Conservation (phyloP, 768 basidiomycete genomes). For the Pulveroboletus sp. region DNA sequence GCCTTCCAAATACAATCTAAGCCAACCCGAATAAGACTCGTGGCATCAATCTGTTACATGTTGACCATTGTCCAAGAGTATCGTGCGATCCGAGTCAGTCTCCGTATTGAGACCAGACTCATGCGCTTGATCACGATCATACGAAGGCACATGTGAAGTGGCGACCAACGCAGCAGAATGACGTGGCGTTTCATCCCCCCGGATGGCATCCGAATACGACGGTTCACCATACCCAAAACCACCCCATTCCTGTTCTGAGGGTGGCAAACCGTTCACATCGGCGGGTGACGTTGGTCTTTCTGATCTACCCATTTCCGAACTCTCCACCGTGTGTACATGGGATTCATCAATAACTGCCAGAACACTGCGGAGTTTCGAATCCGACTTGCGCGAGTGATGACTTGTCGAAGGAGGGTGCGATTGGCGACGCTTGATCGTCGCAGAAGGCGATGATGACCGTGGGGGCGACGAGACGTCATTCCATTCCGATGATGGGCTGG, state of each 20-base stretch:
- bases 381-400: conserved; percentile 50
- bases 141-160: conserved; percentile 21
- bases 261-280: conserved; percentile 26
- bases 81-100: conserved; percentile 27
- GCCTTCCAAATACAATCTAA: background rate
- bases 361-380: conserved; percentile 69
- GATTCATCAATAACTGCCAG: conserved; percentile 70
- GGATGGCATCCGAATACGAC: conserved; percentile 29
- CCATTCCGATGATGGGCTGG: conserved; percentile 58
- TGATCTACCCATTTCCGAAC: conserved; percentile 12
- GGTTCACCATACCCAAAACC: conserved; percentile 39
- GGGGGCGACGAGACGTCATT: conserved; percentile 42
- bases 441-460: conserved; percentile 52
- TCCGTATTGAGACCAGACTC: conserved; percentile 18
- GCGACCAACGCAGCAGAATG: conserved; percentile 32
- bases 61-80: conserved; percentile 20
- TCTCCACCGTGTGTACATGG: conserved; percentile 33
- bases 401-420: conserved; percentile 44
- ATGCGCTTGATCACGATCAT: conserved; percentile 21
- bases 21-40: conserved; percentile 6
- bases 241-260: conserved; percentile 37
- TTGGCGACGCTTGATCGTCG: conserved; percentile 43
- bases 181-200: conserved; percentile 46
- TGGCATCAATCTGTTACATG: conserved; percentile 11
- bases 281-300: conserved; percentile 26